Conservation (phyloP, 2,329 filamentous ascomycete genomes). For the Shiraia bambusicola region DNA sequence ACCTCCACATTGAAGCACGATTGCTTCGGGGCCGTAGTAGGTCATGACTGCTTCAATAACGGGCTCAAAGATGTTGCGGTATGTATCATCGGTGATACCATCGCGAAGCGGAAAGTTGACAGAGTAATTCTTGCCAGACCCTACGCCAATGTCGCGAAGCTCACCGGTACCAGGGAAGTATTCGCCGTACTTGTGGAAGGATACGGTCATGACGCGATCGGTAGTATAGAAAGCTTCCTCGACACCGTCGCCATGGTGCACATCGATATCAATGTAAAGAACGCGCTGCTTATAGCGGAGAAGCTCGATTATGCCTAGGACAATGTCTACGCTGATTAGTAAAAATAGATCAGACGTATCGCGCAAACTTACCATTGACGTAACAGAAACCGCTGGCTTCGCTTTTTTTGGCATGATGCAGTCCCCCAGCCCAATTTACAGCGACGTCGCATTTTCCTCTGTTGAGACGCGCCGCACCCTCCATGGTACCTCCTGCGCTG, state of each 20-base stretch:
- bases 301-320: slow-evolving; percentile 87
- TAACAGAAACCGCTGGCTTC: slow-evolving; percentile 98
- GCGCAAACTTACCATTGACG: slow-evolving; percentile 64
- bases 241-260: slow-evolving; percentile 82
- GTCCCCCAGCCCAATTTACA: slow-evolving; percentile 74
- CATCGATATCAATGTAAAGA: slow-evolving; percentile 92
- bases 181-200: slow-evolving; percentile 73
- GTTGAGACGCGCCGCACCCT: slow-evolving; percentile 68
- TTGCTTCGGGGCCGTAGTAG: slow-evolving; percentile 66
- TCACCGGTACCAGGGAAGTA: slow-evolving; percentile 72
- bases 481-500: slow-evolving; percentile 69
- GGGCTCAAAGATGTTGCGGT: slow-evolving; percentile 69
- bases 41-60: slow-evolving; percentile 69
- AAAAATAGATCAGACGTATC: fast-evolving
- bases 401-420: slow-evolving; percentile 93
- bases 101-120: slow-evolving; percentile 71
- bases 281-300: slow-evolving; percentile 81
- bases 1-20: slow-evolving; percentile 69
- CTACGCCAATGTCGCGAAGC: slow-evolving; percentile 67
- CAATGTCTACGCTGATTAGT: slow-evolving; percentile 69
- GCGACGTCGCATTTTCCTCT: slow-evolving; percentile 68
- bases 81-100: slow-evolving; percentile 67
- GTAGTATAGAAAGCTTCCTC: slow-evolving; percentile 73
- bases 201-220: slow-evolving; percentile 70
- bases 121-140: slow-evolving; percentile 66